Percentiles rank a stretch among this genome's conserved stretches.
Evolutionary conservation across 1,139 yeast species (phyloP).

Genomic region (Candida tropicalis): DNA sequence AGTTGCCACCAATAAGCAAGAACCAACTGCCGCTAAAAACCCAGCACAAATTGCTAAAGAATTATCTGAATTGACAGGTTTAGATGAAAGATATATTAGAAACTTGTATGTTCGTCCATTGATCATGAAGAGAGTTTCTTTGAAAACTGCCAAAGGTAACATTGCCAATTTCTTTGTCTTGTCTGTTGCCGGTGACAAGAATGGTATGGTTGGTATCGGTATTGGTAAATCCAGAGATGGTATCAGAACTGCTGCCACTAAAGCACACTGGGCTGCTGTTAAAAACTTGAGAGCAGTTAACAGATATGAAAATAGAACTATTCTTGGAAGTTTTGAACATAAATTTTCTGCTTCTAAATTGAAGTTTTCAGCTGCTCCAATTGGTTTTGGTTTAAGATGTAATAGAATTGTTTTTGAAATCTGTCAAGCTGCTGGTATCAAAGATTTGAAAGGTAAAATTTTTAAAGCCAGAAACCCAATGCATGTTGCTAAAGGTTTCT

Average conservation of each 20-base stretch:
- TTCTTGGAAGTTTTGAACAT: conserved; percentile 79
- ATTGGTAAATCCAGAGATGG: conserved; percentile 90
- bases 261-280: conserved; percentile 95
- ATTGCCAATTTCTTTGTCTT: conserved; percentile 81
- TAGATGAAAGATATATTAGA: conserved; percentile 65
- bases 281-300: conserved; percentile 83
- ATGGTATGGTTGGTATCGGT: conserved; percentile 94
- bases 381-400: conserved; percentile 93
- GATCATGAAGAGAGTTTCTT: conserved; percentile 79
- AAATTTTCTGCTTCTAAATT: conserved; percentile 88
- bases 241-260: conserved; percentile 72
- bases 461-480: conserved; percentile 91
- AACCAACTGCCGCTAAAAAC: conserved; percentile 19
- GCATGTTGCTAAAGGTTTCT: conserved; percentile 90
- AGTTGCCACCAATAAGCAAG: conserved; percentile 15
- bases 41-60: conserved; percentile 51
- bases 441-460: conserved; percentile 88
- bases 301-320: conserved; percentile 88
- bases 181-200: conserved; percentile 89
- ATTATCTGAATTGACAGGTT: conserved; percentile 72
- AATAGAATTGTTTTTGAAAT: conserved; percentile 90
- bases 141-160: conserved; percentile 94
- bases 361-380: conserved; percentile 82
- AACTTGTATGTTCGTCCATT: conserved; percentile 68
- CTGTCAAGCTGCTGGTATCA: conserved; percentile 93